These are phyloP conservation scores for Aegilops longissima DNA, from an alignment of 176 grass and related monocot species.

Conservation along the genomic window DNA sequence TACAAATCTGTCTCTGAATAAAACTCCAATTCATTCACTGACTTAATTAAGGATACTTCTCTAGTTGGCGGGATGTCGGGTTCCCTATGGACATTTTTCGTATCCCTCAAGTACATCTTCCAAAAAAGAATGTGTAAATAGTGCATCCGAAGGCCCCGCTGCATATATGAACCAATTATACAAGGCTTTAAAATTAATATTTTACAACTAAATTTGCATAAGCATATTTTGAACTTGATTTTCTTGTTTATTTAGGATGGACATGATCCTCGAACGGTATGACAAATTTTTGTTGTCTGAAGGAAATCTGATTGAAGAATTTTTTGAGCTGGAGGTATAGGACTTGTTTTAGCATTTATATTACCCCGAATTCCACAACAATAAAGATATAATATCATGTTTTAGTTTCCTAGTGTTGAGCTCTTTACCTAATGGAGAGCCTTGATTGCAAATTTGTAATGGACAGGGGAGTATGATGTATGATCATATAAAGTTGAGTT, in stretches of 20 bases:
- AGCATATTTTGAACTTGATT: neutral
- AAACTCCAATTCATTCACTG: too few species aligned
- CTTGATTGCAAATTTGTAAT: neutral
- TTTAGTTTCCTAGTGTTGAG: neutral
- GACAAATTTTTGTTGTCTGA: constrained; percentile 18
- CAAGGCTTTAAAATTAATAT: neutral
- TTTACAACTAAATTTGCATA: neutral
- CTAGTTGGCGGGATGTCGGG: too few species aligned
- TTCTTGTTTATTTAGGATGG: constrained; percentile 36
- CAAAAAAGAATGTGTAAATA: too few species aligned
- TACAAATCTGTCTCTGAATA: too few species aligned
- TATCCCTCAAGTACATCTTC: too few species aligned
- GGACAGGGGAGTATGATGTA: constrained; percentile 30
- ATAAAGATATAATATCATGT: neutral
- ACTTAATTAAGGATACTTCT: too few species aligned
- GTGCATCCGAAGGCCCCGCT: too few species aligned
- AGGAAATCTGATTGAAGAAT: neutral
- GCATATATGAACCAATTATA: neutral
- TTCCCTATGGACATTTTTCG: too few species aligned
- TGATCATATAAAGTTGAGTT: constrained; percentile 32
- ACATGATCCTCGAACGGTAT: constrained; percentile 43
- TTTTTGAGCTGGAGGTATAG: neutral
- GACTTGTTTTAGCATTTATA: neutral
- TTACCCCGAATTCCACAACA: neutral
- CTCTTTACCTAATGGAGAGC: neutral